These are phyloP conservation scores for Orbilia javanica DNA, from an alignment of 2,329 filamentous ascomycete genomes.

Conservation along the genomic window DNA sequence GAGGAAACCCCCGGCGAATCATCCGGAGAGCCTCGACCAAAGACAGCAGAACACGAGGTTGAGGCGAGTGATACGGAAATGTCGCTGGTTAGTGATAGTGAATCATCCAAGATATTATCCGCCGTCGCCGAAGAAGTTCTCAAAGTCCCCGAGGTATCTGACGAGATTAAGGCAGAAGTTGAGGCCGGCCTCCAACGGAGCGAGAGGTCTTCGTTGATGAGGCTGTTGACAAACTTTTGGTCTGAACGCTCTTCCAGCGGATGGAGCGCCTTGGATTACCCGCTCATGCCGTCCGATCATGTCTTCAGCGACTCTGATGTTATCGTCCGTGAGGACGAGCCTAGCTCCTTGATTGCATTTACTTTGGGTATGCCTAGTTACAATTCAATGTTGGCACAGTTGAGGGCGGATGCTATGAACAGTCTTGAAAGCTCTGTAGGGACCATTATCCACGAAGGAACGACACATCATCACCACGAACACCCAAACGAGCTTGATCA, in stretches of 20 bases:
- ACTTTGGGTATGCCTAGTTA: slow-evolving; percentile 91
- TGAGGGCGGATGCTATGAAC: slow-evolving; percentile 67
- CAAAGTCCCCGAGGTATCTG: slow-evolving; percentile 64
- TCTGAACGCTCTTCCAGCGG: slow-evolving; percentile 95
- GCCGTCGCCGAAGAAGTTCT: slow-evolving; percentile 65
- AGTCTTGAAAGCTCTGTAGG: slow-evolving; percentile 63
- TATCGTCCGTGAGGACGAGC: slow-evolving; percentile 96
- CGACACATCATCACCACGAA: slow-evolving; percentile 57
- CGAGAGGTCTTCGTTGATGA: slow-evolving; percentile 92
- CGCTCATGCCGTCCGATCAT: slow-evolving; percentile 82
- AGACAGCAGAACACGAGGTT: slow-evolving; percentile 68
- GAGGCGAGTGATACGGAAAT: slow-evolving; percentile 79
- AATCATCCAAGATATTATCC: slow-evolving; percentile 61
- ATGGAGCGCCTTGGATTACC: slow-evolving; percentile 93
- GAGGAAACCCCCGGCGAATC: slow-evolving; percentile 33
- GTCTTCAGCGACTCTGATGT: slow-evolving; percentile 98
- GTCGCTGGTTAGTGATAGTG: slow-evolving; percentile 76
- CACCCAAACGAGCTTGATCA: slow-evolving; percentile 69
- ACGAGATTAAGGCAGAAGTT: slow-evolving; percentile 69
- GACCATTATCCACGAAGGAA: slow-evolving; percentile 60
- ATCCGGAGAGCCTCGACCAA: slow-evolving; percentile 32
- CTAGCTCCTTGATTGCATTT: slow-evolving; percentile 94
- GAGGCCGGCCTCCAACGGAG: slow-evolving; percentile 84
- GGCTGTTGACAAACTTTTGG: slow-evolving; percentile 97
- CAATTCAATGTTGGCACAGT: slow-evolving; percentile 78